Percentiles rank a stretch among this genome's conserved stretches.
Conservation (phyloP, 805 yeast genomes). For the Spathaspora arborariae region DNA sequence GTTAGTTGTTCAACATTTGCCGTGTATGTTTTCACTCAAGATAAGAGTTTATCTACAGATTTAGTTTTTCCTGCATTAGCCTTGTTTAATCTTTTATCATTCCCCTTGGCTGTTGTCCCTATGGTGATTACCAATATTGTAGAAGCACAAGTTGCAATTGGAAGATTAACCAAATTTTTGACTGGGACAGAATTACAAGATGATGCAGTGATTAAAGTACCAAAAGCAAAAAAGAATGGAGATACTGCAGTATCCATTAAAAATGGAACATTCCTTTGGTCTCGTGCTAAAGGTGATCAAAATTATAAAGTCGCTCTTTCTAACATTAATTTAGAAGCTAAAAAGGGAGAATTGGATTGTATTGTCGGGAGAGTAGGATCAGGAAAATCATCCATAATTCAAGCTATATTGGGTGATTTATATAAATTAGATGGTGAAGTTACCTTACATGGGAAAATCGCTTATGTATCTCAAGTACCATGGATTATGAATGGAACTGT, state of each 20-base stretch:
- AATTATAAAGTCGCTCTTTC: slow-evolving; percentile 62
- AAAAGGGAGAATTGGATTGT: slow-evolving; percentile 77
- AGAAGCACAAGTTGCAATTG: slow-evolving; percentile 82
- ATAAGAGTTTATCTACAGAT: slow-evolving; percentile 75
- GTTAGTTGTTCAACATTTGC: slow-evolving; percentile 91
- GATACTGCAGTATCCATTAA: slow-evolving; percentile 62
- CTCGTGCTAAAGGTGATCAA: slow-evolving; percentile 56
- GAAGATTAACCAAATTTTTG: slow-evolving; percentile 71
- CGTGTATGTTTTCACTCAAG: slow-evolving; percentile 56
- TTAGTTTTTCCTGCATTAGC: slow-evolving; percentile 89
- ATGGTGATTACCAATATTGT: slow-evolving; percentile 81
- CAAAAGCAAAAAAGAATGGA: slow-evolving; percentile 51
- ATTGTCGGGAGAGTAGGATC: slow-evolving; percentile 87
- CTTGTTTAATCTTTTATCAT: slow-evolving; percentile 79
- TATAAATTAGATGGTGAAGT: slow-evolving; percentile 73
- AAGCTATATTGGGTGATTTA: slow-evolving; percentile 78
- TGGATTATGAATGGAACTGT: slow-evolving; percentile 98
- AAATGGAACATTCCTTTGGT: slow-evolving; percentile 75
- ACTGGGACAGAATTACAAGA: slow-evolving; percentile 74
- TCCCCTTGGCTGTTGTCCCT: slow-evolving; percentile 92
- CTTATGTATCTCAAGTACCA: slow-evolving; percentile 90
- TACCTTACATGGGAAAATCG: slow-evolving; percentile 68
- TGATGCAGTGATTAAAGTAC: slow-evolving; percentile 62
- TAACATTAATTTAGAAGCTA: slow-evolving; percentile 58
- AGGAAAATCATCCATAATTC: slow-evolving; percentile 82